phyloP scores from a whole-genome alignment of 768 basidiomycete genomes.

The Trametes cubensis region DNA sequence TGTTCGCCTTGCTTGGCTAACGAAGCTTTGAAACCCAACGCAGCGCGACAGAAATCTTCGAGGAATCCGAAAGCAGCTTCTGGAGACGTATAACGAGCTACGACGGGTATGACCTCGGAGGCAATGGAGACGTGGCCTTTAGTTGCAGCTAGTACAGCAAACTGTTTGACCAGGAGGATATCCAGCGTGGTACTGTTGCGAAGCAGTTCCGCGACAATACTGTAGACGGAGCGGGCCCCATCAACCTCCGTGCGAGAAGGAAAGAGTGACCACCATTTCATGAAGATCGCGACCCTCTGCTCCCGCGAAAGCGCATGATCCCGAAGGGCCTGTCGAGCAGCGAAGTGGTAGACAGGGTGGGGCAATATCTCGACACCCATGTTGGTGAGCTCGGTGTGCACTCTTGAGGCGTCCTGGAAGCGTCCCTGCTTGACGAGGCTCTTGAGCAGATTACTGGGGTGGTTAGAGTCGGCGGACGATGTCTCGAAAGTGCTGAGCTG shows the following conservation, averaged over 20 bases:
- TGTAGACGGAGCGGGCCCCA: constrained; percentile 26
- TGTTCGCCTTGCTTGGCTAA: background rate
- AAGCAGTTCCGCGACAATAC: constrained; percentile 40
- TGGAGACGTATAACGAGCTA: constrained; percentile 48
- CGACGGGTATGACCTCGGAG: constrained; percentile 36
- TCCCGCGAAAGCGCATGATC: constrained; percentile 9
- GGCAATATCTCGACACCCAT: constrained; percentile 42
- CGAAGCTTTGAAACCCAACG: background rate
- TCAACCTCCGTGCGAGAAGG: constrained; percentile 28
- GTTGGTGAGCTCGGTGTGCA: constrained; percentile 45
- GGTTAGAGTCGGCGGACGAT: background rate
- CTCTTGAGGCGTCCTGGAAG: constrained; percentile 38
- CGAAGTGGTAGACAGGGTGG: constrained; percentile 39
- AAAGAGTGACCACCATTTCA: constrained; percentile 47
- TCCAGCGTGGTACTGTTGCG: constrained; percentile 34
- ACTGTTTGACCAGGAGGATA: constrained; percentile 42
- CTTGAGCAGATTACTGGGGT: constrained; percentile 29
- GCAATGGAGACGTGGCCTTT: constrained; percentile 45
- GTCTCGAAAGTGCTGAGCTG: background rate
- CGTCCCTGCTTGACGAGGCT: constrained; percentile 35
- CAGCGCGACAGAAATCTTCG: constrained; percentile 22
- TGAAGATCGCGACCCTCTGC: constrained; percentile 31
- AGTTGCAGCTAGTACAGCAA: constrained; percentile 46
- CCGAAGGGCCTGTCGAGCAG: constrained; percentile 39
- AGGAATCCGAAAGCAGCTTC: constrained; percentile 44